Evolutionary conservation across 805 yeast genomes (phyloP).

Genomic region (Candida khao-thaluensis): DNA sequence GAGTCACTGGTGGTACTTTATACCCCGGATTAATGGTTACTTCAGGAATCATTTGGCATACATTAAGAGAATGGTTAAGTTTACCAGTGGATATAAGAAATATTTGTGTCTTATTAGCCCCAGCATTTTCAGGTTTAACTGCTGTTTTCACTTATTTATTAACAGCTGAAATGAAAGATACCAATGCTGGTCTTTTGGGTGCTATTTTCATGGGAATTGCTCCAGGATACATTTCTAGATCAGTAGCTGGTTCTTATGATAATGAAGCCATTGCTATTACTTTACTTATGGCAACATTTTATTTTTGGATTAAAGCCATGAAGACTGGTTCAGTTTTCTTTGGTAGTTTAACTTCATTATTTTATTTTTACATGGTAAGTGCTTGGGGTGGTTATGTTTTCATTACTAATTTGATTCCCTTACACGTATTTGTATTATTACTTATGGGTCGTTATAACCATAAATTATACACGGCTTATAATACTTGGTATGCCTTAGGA

Average conservation of each 20-base stretch:
- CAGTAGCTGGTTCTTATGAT: slow-evolving; percentile 98
- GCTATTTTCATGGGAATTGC: slow-evolving; percentile 97
- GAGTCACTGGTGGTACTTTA: slow-evolving; percentile 98
- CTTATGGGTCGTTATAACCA: slow-evolving; percentile 92
- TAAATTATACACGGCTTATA: slow-evolving; percentile 82
- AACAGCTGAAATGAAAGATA: slow-evolving; percentile 86
- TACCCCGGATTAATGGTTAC: slow-evolving; percentile 99
- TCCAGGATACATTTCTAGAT: slow-evolving; percentile 96
- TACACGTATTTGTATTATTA: slow-evolving; percentile 86
- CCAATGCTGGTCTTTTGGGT: slow-evolving; percentile 85
- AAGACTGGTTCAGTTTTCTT: slow-evolving; percentile 86
- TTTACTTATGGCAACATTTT: slow-evolving; percentile 90
- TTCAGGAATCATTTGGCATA: slow-evolving; percentile 83
- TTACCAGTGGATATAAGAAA: slow-evolving; percentile 93
- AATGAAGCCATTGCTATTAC: slow-evolving; percentile 99
- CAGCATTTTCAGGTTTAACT: slow-evolving; percentile 91
- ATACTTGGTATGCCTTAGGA: slow-evolving; percentile 96
- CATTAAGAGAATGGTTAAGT: slow-evolving; percentile 57
- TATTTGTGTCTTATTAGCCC: slow-evolving; percentile 93
- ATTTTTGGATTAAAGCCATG: slow-evolving; percentile 91
- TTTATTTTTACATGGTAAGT: slow-evolving; percentile 96
- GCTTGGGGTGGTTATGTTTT: slow-evolving; percentile 99
- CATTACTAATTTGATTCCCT: slow-evolving; percentile 94
- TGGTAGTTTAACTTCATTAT: slow-evolving; percentile 79
- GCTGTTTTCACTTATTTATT: slow-evolving; percentile 86